phyloP scores from a whole-genome alignment of 1,139 yeast species.

The Suhomyces panamericanus region DNA sequence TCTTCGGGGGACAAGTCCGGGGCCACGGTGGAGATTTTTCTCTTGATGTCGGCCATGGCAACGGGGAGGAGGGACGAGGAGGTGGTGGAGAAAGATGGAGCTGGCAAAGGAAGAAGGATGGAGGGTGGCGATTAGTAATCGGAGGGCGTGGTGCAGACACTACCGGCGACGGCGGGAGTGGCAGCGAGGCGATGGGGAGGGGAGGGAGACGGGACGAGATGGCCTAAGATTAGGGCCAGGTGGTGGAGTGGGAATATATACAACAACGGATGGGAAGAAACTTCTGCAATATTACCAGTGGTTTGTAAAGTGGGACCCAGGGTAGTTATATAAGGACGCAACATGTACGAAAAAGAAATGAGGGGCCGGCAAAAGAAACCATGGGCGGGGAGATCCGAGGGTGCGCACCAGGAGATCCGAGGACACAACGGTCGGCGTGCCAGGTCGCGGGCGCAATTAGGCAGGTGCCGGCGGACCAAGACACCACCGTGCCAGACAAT shows the following conservation, averaged over 20 bases:
- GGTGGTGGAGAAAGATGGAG: neutral
- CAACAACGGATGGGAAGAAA: neutral
- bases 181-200: neutral
- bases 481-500: too few relatives aligned
- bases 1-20: constrained; percentile 12
- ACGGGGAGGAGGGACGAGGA: neutral
- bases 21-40: constrained; percentile 32
- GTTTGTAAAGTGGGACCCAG: neutral
- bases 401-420: neutral
- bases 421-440: neutral
- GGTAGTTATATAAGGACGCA: constrained; percentile 4
- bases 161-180: neutral
- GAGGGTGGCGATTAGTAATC: constrained; percentile 9
- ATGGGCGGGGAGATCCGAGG: neutral
- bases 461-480: too few relatives aligned
- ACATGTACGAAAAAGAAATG: constrained; percentile 1
- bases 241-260: neutral
- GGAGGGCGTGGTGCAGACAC: constrained; percentile 4
- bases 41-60: constrained; percentile 38
- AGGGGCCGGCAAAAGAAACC: constrained; percentile 6
- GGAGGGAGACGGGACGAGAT: neutral
- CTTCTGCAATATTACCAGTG: neutral
- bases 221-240: too few relatives aligned
- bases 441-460: too few relatives aligned
- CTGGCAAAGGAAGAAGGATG: too few relatives aligned